These are phyloP conservation scores for Tuber microsphaerosporum DNA, from an alignment of 495 filamentous ascomycete species.

Conservation along the genomic window DNA sequence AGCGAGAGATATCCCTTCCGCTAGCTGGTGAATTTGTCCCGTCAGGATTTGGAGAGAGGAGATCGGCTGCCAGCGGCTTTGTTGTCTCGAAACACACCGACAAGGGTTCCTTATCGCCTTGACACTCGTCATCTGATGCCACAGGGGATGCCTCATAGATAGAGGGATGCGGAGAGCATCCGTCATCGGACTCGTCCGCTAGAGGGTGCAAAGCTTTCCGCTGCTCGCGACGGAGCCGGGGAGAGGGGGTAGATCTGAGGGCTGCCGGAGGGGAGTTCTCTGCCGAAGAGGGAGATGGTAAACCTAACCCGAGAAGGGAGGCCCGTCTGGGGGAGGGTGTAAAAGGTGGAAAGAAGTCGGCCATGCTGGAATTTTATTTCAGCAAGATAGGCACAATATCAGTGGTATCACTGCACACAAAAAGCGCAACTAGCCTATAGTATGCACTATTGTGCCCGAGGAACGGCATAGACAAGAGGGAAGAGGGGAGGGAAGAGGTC, in stretches of 20 bases:
- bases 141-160: constrained; percentile 42
- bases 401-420: background rate
- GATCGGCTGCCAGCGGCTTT: constrained; percentile 23
- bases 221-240: constrained; percentile 28
- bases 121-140: constrained; percentile 33
- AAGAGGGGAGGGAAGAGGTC: constrained; percentile 6
- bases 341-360: constrained; percentile 27
- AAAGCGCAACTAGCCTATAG: constrained; percentile 7
- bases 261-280: constrained; percentile 32
- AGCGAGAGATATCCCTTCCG: constrained; percentile 30
- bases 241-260: constrained; percentile 23
- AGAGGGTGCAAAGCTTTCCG: constrained; percentile 34
- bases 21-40: constrained; percentile 6
- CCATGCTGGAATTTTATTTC: constrained; percentile 19
- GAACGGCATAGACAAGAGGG: constrained; percentile 2
- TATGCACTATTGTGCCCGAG: background rate
- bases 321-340: constrained; percentile 20
- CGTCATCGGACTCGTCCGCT: constrained; percentile 40
- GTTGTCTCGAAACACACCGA: constrained; percentile 23
- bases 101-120: constrained; percentile 26
- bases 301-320: constrained; percentile 11
- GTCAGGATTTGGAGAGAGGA: constrained; percentile 14
- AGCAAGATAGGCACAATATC: background rate
- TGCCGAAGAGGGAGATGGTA: constrained; percentile 15
- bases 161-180: constrained; percentile 39